Conservation (phyloP, 371 early-diverging fungal species). For the Mucor circinelloides region DNA sequence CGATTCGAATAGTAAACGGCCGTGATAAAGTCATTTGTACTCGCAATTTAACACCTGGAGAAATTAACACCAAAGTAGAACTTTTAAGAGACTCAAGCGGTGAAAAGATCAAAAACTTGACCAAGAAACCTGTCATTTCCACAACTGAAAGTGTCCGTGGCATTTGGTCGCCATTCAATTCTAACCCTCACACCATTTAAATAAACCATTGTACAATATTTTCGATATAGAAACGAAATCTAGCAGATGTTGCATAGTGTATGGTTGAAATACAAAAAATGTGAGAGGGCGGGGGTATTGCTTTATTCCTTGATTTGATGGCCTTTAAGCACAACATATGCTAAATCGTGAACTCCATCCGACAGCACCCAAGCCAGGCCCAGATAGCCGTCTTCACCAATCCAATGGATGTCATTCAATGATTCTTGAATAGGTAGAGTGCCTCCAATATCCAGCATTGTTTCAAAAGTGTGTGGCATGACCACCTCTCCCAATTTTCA, state of each 20-base stretch:
- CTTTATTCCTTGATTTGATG: neutral
- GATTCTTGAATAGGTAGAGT: slow-evolving; percentile 16
- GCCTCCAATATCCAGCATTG: neutral
- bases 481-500: neutral
- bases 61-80: slow-evolving; percentile 66
- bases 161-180: slow-evolving; percentile 87
- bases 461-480: neutral
- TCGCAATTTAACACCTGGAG: slow-evolving; percentile 60
- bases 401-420: slow-evolving; percentile 3
- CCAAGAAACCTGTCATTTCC: slow-evolving; percentile 79
- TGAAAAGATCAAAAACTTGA: slow-evolving; percentile 58
- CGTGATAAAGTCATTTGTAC: slow-evolving; percentile 76
- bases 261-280: neutral
- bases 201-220: slow-evolving; percentile 4
- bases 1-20: slow-evolving; percentile 60
- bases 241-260: neutral
- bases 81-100: slow-evolving; percentile 74
- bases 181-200: slow-evolving; percentile 69
- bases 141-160: slow-evolving; percentile 84
- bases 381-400: neutral
- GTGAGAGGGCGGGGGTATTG: too few relatives aligned
- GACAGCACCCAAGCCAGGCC: slow-evolving; percentile 11
- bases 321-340: slow-evolving; percentile 16
- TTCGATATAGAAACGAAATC: neutral
- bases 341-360: slow-evolving; percentile 11